These are phyloP conservation scores for Ophiocordyceps robertsii DNA, from an alignment of 2,329 filamentous ascomycete species.

Conservation along the genomic window DNA sequence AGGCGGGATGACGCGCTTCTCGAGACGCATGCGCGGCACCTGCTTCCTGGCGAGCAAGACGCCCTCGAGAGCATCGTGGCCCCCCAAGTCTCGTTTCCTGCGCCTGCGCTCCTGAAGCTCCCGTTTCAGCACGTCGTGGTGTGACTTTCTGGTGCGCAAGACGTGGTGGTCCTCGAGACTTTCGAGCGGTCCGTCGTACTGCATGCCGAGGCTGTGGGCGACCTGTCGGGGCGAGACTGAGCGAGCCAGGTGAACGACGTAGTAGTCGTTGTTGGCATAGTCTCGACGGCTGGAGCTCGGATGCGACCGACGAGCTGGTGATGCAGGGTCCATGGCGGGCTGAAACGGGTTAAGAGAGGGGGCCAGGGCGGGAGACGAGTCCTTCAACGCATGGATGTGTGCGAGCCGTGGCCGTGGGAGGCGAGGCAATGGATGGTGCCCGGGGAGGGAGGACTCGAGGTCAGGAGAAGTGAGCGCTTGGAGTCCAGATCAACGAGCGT, in stretches of 20 bases:
- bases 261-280: slow-evolving; percentile 78
- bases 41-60: slow-evolving; percentile 73
- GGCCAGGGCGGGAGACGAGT: neutral
- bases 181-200: slow-evolving; percentile 69
- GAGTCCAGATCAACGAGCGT: no score
- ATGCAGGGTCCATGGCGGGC: slow-evolving; percentile 33
- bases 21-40: slow-evolving; percentile 32
- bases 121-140: slow-evolving; percentile 43
- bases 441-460: neutral
- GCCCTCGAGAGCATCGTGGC: slow-evolving; percentile 50
- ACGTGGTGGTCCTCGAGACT: slow-evolving; percentile 71
- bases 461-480: neutral
- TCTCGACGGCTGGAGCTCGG: slow-evolving; percentile 46
- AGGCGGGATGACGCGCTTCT: slow-evolving; percentile 36
- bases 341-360: slow-evolving; percentile 1
- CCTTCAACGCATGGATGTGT: neutral
- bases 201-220: slow-evolving; percentile 58
- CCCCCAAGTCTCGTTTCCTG: slow-evolving; percentile 44
- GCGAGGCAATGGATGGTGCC: neutral
- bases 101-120: slow-evolving; percentile 40
- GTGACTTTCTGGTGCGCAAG: slow-evolving; percentile 58
- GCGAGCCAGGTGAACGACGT: slow-evolving; percentile 71
- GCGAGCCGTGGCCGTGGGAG: neutral
- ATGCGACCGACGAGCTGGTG: slow-evolving; percentile 28
- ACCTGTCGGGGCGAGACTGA: slow-evolving; percentile 53